Evolutionary conservation across 257 asterid species (phyloP).

Genomic region (Fraxinus americana): DNA sequence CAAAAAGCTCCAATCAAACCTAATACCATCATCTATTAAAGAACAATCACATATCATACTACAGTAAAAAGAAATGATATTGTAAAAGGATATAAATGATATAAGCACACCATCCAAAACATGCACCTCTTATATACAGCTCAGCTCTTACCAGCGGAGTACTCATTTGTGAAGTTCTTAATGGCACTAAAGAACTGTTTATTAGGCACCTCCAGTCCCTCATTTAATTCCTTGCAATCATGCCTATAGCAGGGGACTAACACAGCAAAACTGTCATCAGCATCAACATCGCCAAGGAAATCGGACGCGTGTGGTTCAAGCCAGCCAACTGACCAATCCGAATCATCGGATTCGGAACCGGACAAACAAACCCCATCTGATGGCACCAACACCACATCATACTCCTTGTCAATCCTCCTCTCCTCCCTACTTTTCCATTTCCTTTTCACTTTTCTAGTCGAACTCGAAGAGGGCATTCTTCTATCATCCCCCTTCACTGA

Average conservation of each 20-base stretch:
- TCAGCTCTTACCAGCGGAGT: conserved; percentile 60
- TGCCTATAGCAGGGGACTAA: conserved; percentile 91
- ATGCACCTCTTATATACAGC: conserved; percentile 14
- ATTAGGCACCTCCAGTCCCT: conserved; percentile 39
- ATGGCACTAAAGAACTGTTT: conserved; percentile 52
- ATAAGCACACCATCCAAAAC: conserved; percentile 13
- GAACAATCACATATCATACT: not conserved
- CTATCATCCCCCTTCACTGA: conserved; percentile 50
- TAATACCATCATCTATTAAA: not conserved
- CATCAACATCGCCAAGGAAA: conserved; percentile 79
- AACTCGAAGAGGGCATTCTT: conserved; percentile 48
- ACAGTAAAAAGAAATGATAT: not conserved
- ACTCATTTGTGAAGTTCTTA: conserved; percentile 53
- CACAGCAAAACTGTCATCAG: conserved; percentile 82
- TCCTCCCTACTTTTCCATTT: conserved; percentile 90
- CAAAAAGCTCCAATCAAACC: not conserved
- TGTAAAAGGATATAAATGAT: conserved; percentile 3
- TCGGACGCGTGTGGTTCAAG: conserved; percentile 83
- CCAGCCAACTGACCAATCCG: conserved; percentile 99
- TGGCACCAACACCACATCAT: conserved; percentile 82
- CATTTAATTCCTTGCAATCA: conserved; percentile 41
- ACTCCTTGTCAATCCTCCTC: conserved; percentile 74
- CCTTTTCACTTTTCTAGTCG: conserved; percentile 60
- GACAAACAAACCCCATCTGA: conserved; percentile 90
- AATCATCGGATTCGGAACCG: conserved; percentile 86